These are phyloP conservation scores for Persicaria tinctoria DNA, from an alignment of 148 eudicot genomes.

Conservation along the genomic window DNA sequence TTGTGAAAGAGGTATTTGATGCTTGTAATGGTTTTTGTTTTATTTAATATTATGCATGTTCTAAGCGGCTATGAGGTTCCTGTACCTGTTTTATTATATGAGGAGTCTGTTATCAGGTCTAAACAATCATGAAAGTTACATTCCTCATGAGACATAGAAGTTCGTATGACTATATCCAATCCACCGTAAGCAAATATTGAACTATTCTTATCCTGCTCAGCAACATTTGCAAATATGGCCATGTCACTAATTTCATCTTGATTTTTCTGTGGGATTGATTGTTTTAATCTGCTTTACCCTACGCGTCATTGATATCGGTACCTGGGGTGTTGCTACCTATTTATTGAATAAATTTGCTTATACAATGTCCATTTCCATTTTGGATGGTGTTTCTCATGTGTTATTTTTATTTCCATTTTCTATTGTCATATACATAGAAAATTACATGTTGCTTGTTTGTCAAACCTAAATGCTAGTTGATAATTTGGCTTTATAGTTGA, in stretches of 20 bases:
- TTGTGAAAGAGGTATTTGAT: slow-evolving; percentile 68
- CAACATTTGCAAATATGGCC: background rate
- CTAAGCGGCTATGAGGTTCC: background rate
- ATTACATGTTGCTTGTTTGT: background rate
- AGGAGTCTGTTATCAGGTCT: background rate
- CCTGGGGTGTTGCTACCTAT: background rate
- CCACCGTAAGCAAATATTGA: background rate
- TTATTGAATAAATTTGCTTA: background rate
- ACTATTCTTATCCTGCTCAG: background rate
- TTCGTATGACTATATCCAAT: background rate
- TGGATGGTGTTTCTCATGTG: too few relatives aligned
- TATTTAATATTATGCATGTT: background rate
- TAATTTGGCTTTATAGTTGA: background rate
- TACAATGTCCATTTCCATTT: background rate
- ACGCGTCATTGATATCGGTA: too few relatives aligned
- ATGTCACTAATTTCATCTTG: background rate
- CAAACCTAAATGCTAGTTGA: background rate
- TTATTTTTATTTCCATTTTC: too few relatives aligned
- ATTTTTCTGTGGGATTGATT: background rate
- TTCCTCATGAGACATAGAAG: background rate
- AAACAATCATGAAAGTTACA: background rate
- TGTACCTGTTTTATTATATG: background rate
- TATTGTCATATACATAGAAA: background rate
- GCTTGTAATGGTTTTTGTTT: background rate
- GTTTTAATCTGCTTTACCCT: background rate